phyloP scores from a whole-genome alignment of 345 rosid genomes.

The Eucalyptus polybractea region DNA sequence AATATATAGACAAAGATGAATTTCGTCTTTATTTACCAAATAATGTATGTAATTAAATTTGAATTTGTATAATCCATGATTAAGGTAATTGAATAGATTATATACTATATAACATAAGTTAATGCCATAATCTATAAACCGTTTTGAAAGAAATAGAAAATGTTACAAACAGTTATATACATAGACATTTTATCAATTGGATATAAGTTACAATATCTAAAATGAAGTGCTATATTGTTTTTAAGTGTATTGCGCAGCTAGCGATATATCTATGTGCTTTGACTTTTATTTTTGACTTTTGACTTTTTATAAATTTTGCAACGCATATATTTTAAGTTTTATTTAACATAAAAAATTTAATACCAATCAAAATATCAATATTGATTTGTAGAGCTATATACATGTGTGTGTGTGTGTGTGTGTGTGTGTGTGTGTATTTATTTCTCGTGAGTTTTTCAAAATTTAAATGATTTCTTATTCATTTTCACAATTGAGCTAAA shows the following conservation, averaged over 20 bases:
- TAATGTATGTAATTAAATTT: not conserved
- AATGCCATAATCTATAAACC: not conserved
- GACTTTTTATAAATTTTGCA: not conserved
- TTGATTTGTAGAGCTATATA: not conserved
- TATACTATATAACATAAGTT: not conserved
- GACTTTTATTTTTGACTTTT: not conserved
- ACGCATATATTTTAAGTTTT: not conserved
- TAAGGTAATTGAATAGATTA: not conserved
- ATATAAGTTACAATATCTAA: not conserved
- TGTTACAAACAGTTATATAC: not conserved
- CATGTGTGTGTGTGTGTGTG: no score
- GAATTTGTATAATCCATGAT: not conserved
- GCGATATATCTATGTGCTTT: not conserved
- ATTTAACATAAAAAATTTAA: not conserved
- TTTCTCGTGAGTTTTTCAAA: not conserved
- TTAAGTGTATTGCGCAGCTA: not conserved
- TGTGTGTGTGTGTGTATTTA: no score
- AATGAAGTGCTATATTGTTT: not conserved
- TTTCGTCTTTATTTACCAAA: not conserved
- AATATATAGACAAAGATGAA: not conserved
- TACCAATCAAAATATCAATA: not conserved
- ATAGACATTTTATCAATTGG: not conserved
- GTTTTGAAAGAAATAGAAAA: not conserved
- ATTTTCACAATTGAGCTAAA: not conserved
- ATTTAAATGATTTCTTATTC: not conserved